These are phyloP conservation scores for Hanseniaspora uvarum DNA, from an alignment of 1,139 yeast species.

Conservation along the genomic window DNA sequence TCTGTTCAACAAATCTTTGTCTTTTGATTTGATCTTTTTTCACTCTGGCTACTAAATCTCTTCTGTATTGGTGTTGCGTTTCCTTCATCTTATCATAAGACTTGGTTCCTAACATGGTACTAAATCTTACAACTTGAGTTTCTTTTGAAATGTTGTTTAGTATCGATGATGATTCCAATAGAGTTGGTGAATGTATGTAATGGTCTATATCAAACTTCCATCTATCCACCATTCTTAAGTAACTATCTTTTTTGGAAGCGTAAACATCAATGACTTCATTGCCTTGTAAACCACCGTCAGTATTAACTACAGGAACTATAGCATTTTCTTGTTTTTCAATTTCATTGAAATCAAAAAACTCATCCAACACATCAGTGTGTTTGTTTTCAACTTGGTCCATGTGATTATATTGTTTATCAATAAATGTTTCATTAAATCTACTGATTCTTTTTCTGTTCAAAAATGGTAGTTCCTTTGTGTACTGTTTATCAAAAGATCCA, in stretches of 20 bases:
- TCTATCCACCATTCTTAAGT: slow-evolving; percentile 52
- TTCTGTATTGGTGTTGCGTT: slow-evolving; percentile 42
- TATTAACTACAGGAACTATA: slow-evolving; percentile 14
- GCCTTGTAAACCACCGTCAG: neutral
- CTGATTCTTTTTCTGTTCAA: slow-evolving; percentile 69
- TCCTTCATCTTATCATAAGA: slow-evolving; percentile 61
- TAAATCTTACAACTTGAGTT: slow-evolving; percentile 82
- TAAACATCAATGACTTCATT: slow-evolving; percentile 37
- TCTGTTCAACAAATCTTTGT: slow-evolving; percentile 25
- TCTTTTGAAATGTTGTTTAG: slow-evolving; percentile 75
- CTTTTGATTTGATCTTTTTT: slow-evolving; percentile 30
- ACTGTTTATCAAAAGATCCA: slow-evolving; percentile 18
- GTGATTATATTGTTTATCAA: slow-evolving; percentile 49
- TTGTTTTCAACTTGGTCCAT: slow-evolving; percentile 29
- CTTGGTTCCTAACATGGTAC: slow-evolving; percentile 79
- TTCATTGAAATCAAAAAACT: slow-evolving; percentile 27
- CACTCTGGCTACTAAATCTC: slow-evolving; percentile 36
- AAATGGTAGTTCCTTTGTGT: slow-evolving; percentile 44
- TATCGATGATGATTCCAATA: slow-evolving; percentile 53
- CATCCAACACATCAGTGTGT: slow-evolving; percentile 23
- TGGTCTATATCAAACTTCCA: slow-evolving; percentile 71
- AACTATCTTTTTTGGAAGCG: slow-evolving; percentile 45
- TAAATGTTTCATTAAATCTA: slow-evolving; percentile 56
- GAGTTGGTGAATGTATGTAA: slow-evolving; percentile 43
- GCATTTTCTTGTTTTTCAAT: slow-evolving; percentile 27